Conservation (phyloP, 148 eudicot genomes). For the Salicornia ramosissima region DNA sequence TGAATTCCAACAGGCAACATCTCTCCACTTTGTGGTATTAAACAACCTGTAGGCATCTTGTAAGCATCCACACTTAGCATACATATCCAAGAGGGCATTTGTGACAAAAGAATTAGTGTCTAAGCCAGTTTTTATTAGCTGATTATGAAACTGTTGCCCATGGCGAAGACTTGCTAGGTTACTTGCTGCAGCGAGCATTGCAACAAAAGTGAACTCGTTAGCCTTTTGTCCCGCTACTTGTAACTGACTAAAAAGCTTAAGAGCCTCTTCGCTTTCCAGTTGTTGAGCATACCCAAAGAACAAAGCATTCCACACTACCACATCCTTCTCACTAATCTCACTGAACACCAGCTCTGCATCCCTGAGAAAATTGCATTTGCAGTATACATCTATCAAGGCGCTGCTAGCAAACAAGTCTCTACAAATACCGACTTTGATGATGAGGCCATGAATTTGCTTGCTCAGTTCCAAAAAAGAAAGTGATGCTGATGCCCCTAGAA, state of each 20-base stretch:
- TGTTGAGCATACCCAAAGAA: slow-evolving; percentile 50
- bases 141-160: slow-evolving; percentile 62
- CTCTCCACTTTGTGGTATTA: slow-evolving; percentile 31
- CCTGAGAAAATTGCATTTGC: slow-evolving; percentile 42
- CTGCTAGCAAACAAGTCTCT: slow-evolving; percentile 48
- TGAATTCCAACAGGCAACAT: slow-evolving; percentile 67
- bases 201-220: slow-evolving; percentile 51
- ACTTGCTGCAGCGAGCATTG: slow-evolving; percentile 51
- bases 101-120: slow-evolving; percentile 44
- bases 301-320: slow-evolving; percentile 74
- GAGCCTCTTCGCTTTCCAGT: slow-evolving; percentile 53
- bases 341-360: slow-evolving; percentile 59
- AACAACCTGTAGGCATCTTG: slow-evolving; percentile 49
- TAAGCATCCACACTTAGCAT: slow-evolving; percentile 66
- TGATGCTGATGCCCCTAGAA: slow-evolving; percentile 61
- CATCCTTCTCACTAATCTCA: slow-evolving; percentile 52
- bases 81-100: slow-evolving; percentile 64
- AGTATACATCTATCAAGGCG: slow-evolving; percentile 65
- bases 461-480: slow-evolving; percentile 32
- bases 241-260: slow-evolving; percentile 47
- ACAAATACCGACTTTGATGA: slow-evolving; percentile 40
- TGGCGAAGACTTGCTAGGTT: slow-evolving; percentile 46
- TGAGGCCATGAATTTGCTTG: slow-evolving; percentile 52
- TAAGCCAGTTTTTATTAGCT: slow-evolving; percentile 41
- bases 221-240: slow-evolving; percentile 34